Conservation (phyloP, 441 rosid genomes). For the Sinapis alba region DNA sequence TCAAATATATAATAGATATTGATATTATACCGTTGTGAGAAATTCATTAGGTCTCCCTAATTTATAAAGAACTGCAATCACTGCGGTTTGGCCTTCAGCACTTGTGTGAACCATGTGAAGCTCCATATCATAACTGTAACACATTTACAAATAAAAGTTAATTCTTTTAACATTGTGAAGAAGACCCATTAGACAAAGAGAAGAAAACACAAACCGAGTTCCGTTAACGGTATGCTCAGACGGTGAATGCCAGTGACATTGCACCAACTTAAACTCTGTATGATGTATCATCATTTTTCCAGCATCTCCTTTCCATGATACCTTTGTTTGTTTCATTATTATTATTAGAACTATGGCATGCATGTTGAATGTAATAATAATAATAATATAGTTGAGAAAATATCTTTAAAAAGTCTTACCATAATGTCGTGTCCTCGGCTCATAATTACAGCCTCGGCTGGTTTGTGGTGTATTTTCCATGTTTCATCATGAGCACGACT, state of each 20-base stretch:
- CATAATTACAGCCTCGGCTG: constrained; percentile 50
- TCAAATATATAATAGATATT: not conserved
- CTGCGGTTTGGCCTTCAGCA: constrained; percentile 44
- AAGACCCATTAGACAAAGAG: not conserved
- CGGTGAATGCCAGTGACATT: constrained; percentile 74
- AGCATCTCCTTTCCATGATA: constrained; percentile 65
- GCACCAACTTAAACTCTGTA: constrained; percentile 44
- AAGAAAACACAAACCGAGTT: constrained; percentile 36
- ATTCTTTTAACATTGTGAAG: not conserved
- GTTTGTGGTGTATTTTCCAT: constrained; percentile 46
- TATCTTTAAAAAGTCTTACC: constrained; percentile 26
- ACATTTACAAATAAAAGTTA: not conserved
- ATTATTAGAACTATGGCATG: not conserved
- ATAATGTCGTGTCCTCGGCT: constrained; percentile 62
- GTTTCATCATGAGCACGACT: constrained; percentile 33
- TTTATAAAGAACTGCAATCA: constrained; percentile 53
- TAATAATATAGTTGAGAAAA: not conserved
- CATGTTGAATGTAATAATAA: not conserved
- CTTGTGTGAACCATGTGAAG: constrained; percentile 62
- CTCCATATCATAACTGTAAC: constrained; percentile 54
- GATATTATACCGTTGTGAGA: constrained; percentile 37
- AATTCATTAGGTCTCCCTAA: constrained; percentile 57
- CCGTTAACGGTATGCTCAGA: constrained; percentile 66
- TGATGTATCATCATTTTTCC: constrained; percentile 53
- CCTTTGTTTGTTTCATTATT: constrained; percentile 37